Base-by-base conservation (phyloP, 177 flowering plant species). In the Vitis hybrid region DNA sequence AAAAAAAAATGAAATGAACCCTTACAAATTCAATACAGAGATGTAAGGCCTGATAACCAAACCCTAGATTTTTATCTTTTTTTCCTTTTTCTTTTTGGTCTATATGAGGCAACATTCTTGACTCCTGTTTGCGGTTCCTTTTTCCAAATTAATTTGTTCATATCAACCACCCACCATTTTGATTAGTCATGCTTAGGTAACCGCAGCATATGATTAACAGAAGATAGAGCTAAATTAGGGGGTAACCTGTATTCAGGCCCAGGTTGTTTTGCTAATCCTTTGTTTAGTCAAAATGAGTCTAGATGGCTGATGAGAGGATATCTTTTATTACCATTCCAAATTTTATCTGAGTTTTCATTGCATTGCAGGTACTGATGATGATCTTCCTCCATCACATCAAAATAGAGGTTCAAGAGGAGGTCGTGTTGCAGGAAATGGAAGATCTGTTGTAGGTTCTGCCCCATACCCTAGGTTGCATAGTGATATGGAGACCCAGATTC, bases 401-500 rank as follows among this genome's bases (percentile, higher is more conserved):
- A 83, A 73, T 68, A 78, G 82, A 78, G 70, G 69, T 75, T 66
- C 77, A 58, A 80, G 82, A 71, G 78, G 79, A 6, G 66, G 80
- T 19, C 77, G 70, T 33, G 57, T 74, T 20, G 56, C 81, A 13
- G 89, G 80, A 16, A 84, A 83, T 57, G 84, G 84, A 75, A 81
- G 85, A 74, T 65, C 85, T 74, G 58, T 72, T 49, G 61, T 76
- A 53, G 78, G 77, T 77, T 79, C 81, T 78, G 72, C 65, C 50
- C 68, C 88, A 58, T 80, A 75, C 60, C 76, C 70, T 60, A 80
- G 85, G 65, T 71, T 78, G 72, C 84, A 79, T 56, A 61, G 50
- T 65, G 87, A 89, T 62, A 93, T 93, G 90, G 95, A 93, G 76
- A 73, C 73, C 53, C 89, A 90, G 75, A 92, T 92, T 61, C 98